These are phyloP conservation scores for Aspergillus jensenii DNA, from an alignment of 2,329 filamentous ascomycete genomes.

Conservation along the genomic window DNA sequence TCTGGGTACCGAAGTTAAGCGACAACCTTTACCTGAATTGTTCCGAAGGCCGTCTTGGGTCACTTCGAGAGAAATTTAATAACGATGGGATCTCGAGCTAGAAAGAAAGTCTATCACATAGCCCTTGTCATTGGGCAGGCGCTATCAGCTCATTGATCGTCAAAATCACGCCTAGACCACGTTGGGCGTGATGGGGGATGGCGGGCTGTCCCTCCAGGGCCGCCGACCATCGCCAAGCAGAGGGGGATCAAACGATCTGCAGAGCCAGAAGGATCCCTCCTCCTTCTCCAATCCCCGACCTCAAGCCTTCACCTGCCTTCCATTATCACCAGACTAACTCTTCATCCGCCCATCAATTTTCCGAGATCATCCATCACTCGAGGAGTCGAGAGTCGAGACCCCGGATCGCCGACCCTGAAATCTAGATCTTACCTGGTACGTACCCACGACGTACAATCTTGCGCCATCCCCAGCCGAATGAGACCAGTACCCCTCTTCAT, in stretches of 20 bases:
- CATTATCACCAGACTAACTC: not conserved
- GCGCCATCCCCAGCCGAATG: not conserved
- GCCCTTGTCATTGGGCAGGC: not conserved
- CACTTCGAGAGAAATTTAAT: not conserved
- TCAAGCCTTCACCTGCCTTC: not conserved
- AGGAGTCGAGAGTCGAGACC: not conserved
- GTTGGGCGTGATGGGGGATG: not conserved
- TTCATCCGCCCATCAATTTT: not conserved
- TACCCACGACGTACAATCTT: not conserved
- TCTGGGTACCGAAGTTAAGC: not conserved
- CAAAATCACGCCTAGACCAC: not conserved
- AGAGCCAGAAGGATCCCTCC: not conserved
- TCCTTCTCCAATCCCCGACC: not conserved
- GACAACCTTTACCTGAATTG: slow-evolving; percentile 1
- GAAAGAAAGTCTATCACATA: not conserved
- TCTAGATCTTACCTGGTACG: not conserved
- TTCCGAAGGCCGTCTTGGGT: slow-evolving; percentile 6
- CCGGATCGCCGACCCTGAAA: not conserved
- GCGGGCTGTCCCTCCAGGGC: too few relatives aligned
- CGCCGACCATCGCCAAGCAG: not conserved
- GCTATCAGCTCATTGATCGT: not conserved
- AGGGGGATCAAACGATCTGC: slow-evolving; percentile 7
- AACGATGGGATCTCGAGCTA: not conserved
- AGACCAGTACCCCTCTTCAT: not conserved
- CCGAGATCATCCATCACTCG: not conserved